Conservation (phyloP, 140 eudicot species). For the Bidens hawaiensis region DNA sequence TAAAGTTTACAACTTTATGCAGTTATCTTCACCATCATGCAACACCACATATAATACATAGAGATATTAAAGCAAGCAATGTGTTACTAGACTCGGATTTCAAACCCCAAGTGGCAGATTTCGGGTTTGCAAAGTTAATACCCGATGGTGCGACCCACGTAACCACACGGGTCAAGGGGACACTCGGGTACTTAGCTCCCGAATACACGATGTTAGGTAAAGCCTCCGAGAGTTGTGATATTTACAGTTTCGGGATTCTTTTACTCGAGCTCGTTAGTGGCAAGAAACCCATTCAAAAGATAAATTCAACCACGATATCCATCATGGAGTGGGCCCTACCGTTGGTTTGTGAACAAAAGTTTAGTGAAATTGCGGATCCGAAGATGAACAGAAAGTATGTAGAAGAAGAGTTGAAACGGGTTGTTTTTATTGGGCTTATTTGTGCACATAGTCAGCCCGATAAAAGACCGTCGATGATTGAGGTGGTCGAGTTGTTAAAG, state of each 20-base stretch:
- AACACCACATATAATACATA: slow-evolving; percentile 57
- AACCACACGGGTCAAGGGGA: slow-evolving; percentile 51
- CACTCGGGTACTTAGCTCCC: slow-evolving; percentile 59
- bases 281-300: slow-evolving; percentile 45
- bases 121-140: slow-evolving; percentile 54
- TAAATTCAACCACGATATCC: slow-evolving; percentile 29
- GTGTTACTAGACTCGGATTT: slow-evolving; percentile 50
- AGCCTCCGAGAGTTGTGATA: slow-evolving; percentile 57
- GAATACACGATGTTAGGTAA: slow-evolving; percentile 53
- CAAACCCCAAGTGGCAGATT: slow-evolving; percentile 53
- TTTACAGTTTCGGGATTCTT: slow-evolving; percentile 57
- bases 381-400: slow-evolving; percentile 43
- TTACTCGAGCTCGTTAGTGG: slow-evolving; percentile 54
- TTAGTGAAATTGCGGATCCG: slow-evolving; percentile 49
- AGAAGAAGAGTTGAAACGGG: slow-evolving; percentile 49
- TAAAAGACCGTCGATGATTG: slow-evolving; percentile 44
- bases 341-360: slow-evolving; percentile 37
- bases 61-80: slow-evolving; percentile 51
- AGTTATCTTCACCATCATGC: slow-evolving; percentile 55
- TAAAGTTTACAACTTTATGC: slow-evolving; percentile 9
- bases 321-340: slow-evolving; percentile 58
- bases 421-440: slow-evolving; percentile 38
- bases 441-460: slow-evolving; percentile 52
- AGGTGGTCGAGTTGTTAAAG: slow-evolving; percentile 54
- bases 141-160: slow-evolving; percentile 58